Base-by-base conservation (phyloP, 2,329 filamentous ascomycete genomes). In the Diaporthe sp. region DNA sequence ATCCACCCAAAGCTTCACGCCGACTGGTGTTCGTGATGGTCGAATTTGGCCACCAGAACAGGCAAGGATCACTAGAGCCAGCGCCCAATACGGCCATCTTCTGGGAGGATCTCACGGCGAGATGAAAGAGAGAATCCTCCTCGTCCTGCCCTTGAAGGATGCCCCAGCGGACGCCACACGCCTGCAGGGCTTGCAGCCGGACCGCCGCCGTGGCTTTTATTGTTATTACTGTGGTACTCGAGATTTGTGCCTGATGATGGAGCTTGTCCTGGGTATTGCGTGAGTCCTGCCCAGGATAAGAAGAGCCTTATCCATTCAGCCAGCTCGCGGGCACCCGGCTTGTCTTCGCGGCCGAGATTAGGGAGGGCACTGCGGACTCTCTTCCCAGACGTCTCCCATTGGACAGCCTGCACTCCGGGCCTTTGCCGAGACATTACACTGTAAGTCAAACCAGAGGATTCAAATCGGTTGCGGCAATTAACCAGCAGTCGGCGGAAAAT, bases 321-420 rank as follows among this genome's bases (percentile, higher is more conserved):
- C 44, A 27, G 63, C 22, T 39, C 44, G n/a, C 63, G 63, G 63
- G 19, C 47, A 68, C 12, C 22, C 63, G 63, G 63, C 47, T 30
- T 68, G 44, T 66, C 63, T 39, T 68, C 25, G 47, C 63, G 47
- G 63, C 63, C 63, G 63, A 68, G 32, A 68, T 53, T 53, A 53
- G 47, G 27, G 25, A 68, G 63, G 63, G n/a, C 63, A 30, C 19
- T 53, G 63, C 44, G 63, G 13, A 8, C 35, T 27, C 44, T 19
- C 15, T 32, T 53, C 32, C 22, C 63, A 17, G 47, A 17, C 63
- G 22, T 37, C 44, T 68, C 30, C n/a, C 32, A 68, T 53, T 68
- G 47, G 63, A n/a, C 32, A 17, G 63, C 32, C 32, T 27, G 7
- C 63, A 9, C 32, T 37, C 47, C 63, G 44, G 44, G n/a, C 47